Conservation (phyloP, 805 yeast genomes). For the Hanseniaspora jakobsenii region DNA sequence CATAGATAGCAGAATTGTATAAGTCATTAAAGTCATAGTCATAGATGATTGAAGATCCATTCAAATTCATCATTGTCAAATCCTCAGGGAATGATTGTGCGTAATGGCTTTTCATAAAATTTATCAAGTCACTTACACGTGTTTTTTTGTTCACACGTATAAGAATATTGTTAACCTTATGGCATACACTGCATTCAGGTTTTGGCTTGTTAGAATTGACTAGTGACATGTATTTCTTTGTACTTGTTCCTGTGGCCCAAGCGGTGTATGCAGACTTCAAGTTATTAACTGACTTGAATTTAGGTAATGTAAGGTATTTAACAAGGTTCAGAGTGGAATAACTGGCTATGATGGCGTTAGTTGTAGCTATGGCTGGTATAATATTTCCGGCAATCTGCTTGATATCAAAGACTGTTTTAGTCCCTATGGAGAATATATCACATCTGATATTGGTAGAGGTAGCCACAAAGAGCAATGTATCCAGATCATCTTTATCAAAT, state of each 20-base stretch:
- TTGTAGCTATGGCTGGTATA: slow-evolving; percentile 96
- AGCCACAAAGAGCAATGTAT: slow-evolving; percentile 75
- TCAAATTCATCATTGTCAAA: slow-evolving; percentile 25
- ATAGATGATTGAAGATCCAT: slow-evolving; percentile 48
- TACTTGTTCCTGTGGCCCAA: slow-evolving; percentile 34
- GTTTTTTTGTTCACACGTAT: slow-evolving; percentile 27
- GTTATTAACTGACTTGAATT: slow-evolving; percentile 26
- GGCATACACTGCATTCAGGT: slow-evolving; percentile 57
- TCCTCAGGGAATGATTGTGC: slow-evolving; percentile 38
- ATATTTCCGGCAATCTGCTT: slow-evolving; percentile 96
- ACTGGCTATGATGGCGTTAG: slow-evolving; percentile 92
- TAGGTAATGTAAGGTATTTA: slow-evolving; percentile 34
- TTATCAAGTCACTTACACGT: slow-evolving; percentile 43
- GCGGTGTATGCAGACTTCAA: slow-evolving; percentile 39
- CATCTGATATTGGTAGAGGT: slow-evolving; percentile 76
- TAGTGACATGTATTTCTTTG: slow-evolving; percentile 48
- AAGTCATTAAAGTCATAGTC: slow-evolving; percentile 87
- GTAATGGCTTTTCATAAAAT: slow-evolving; percentile 37
- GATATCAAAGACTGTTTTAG: slow-evolving; percentile 68
- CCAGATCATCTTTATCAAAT: slow-evolving; percentile 93
- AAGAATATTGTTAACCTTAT: slow-evolving; percentile 41
- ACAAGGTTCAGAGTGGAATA: slow-evolving; percentile 66
- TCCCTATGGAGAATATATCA: slow-evolving; percentile 52
- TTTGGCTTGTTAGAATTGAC: slow-evolving; percentile 54
- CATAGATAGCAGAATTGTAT: slow-evolving; percentile 34